Conservation (phyloP, 306 rosid species). For the Mimosa bimucronata region DNA sequence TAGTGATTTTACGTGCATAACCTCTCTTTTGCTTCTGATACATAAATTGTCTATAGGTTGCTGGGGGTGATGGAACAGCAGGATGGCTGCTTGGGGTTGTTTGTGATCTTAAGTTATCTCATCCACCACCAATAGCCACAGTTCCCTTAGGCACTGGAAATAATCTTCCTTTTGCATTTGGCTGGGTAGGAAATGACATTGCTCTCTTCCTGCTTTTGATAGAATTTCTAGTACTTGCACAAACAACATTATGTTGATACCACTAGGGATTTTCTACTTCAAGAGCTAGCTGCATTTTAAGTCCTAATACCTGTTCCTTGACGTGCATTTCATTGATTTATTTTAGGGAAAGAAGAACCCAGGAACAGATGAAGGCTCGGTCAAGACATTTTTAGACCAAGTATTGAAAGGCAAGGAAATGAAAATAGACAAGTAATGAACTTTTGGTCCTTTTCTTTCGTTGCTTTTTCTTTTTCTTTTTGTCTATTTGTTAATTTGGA, state of each 20-base stretch:
- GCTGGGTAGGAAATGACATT: conserved; percentile 72
- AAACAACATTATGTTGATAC: neutral
- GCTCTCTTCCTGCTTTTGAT: conserved; percentile 27
- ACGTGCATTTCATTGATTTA: conserved; percentile 36
- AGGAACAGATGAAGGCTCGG: conserved; percentile 71
- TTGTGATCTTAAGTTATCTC: conserved; percentile 84
- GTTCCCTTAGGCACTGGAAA: conserved; percentile 97
- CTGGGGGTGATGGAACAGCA: conserved; percentile 99
- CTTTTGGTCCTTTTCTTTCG: conserved; percentile 31
- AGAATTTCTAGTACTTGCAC: conserved; percentile 3
- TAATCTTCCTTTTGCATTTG: conserved; percentile 98
- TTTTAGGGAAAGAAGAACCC: conserved; percentile 96
- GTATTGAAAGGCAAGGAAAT: conserved; percentile 83
- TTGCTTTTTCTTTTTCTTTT: conserved; percentile 10
- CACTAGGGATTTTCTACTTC: conserved; percentile 20
- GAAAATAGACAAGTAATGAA: conserved; percentile 85
- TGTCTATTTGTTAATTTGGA: conserved; percentile 8
- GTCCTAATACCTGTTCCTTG: neutral
- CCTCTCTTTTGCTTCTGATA: conserved; percentile 19
- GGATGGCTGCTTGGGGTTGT: conserved; percentile 99
- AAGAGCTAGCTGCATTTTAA: neutral
- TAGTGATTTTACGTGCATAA: conserved; percentile 23
- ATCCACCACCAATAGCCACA: conserved; percentile 85
- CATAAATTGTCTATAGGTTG: conserved; percentile 63
- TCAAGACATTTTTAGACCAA: conserved; percentile 65